These are phyloP conservation scores for Dentipellis fragilis DNA, from an alignment of 768 basidiomycete genomes.

Conservation along the genomic window DNA sequence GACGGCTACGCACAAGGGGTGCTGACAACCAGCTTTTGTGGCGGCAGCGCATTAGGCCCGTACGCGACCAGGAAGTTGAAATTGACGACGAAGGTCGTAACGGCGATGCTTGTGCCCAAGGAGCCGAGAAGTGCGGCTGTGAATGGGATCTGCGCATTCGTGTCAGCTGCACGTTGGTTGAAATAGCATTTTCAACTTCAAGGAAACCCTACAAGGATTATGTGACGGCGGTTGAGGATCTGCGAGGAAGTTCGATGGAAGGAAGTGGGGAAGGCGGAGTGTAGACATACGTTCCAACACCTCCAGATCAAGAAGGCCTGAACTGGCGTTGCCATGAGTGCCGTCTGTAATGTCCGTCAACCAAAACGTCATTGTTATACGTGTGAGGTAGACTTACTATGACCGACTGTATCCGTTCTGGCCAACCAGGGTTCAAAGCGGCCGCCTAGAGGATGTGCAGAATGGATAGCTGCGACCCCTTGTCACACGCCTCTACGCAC, in stretches of 20 bases:
- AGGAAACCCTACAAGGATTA: not conserved
- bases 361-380: not conserved
- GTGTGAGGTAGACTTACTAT: not conserved
- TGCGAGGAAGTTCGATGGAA: not conserved
- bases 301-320: constrained; percentile 1
- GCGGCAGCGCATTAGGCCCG: not conserved
- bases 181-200: too few relatives aligned
- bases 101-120: not conserved
- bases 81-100: not conserved
- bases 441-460: not conserved
- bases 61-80: not conserved
- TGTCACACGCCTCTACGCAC: constrained; percentile 1
- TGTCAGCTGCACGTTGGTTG: not conserved
- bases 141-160: not conserved
- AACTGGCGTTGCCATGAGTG: constrained; percentile 1
- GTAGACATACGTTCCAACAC: not conserved
- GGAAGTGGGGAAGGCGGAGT: not conserved
- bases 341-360: not conserved
- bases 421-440: not conserved
- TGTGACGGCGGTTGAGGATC: not conserved
- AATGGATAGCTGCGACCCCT: not conserved
- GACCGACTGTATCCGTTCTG: not conserved
- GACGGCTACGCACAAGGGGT: not conserved
- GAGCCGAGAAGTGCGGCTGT: not conserved
- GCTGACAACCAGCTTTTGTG: not conserved